Conservation (phyloP, 805 yeast genomes). For the Blastobotrys peoriensis region DNA sequence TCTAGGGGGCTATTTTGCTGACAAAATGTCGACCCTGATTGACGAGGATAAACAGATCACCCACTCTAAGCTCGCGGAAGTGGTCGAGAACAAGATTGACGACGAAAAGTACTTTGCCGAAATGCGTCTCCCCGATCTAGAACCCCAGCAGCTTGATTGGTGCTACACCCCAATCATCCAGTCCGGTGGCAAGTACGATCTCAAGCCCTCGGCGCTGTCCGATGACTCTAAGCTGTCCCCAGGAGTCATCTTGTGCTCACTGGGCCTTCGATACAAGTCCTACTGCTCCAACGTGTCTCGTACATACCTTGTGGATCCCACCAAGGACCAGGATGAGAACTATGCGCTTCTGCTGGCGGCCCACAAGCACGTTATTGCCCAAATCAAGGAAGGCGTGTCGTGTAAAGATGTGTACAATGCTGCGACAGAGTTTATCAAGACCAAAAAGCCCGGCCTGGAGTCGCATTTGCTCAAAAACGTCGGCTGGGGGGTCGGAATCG, state of each 20-base stretch:
- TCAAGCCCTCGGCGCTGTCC: slow-evolving; percentile 78
- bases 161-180: slow-evolving; percentile 87
- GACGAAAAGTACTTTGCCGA: slow-evolving; percentile 64
- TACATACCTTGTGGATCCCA: slow-evolving; percentile 85
- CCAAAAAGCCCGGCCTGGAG: slow-evolving; percentile 60
- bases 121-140: slow-evolving; percentile 57
- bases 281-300: slow-evolving; percentile 86
- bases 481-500: slow-evolving; percentile 88
- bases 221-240: slow-evolving; percentile 56
- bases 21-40: slow-evolving; percentile 79
- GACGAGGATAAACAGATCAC: slow-evolving; percentile 80
- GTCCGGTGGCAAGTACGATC: slow-evolving; percentile 79
- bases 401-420: slow-evolving; percentile 65
- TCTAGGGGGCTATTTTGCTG: slow-evolving; percentile 69
- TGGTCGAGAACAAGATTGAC: slow-evolving; percentile 76
- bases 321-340: slow-evolving; percentile 67
- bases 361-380: slow-evolving; percentile 57
- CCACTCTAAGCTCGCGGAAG: slow-evolving; percentile 66
- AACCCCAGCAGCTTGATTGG: slow-evolving; percentile 79
- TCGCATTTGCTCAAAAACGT: slow-evolving; percentile 64
- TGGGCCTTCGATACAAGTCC: slow-evolving; percentile 81
- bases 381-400: slow-evolving; percentile 60
- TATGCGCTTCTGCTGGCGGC: slow-evolving; percentile 70
- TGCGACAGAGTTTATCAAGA: slow-evolving; percentile 52
- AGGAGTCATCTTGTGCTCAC: slow-evolving; percentile 75